phyloP scores from a whole-genome alignment of 176 grass and related monocot species.

The Zoysia japonica region DNA sequence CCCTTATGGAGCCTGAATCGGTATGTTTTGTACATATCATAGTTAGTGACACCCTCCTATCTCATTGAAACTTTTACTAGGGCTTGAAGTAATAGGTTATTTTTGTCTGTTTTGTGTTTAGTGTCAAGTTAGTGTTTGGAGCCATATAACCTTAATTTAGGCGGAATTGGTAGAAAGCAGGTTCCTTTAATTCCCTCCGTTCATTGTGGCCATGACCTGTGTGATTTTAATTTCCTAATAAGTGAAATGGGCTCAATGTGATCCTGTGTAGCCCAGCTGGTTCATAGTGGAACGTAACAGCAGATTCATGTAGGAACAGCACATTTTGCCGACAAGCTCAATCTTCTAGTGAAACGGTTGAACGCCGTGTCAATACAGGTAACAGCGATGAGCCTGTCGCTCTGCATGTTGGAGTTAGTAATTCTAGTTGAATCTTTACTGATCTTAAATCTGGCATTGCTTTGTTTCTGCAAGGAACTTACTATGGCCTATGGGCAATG shows the following conservation, averaged over 20 bases:
- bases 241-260: not conserved
- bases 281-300: not conserved
- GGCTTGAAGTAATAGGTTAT: constrained; percentile 40
- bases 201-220: not conserved
- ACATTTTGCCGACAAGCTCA: not conserved
- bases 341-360: not conserved
- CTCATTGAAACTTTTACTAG: constrained; percentile 36
- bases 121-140: constrained; percentile 20
- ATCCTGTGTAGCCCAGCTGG: not conserved
- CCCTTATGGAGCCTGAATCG: constrained; percentile 16
- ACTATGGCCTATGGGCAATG: too few relatives aligned
- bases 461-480: not conserved
- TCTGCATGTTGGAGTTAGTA: not conserved
- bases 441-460: not conserved
- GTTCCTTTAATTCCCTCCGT: not conserved
- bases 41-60: constrained; percentile 34
- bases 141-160: constrained; percentile 42
- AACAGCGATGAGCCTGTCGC: not conserved
- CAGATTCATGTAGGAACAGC: not conserved
- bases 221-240: not conserved
- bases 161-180: constrained; percentile 39
- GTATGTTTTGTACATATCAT: constrained; percentile 57
- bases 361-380: not conserved
- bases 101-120: constrained; percentile 34
- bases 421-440: not conserved